A percentile compares a stretch with the other conserved stretches of the same genome.
Conservation (phyloP, 768 basidiomycete genomes). For the Asterophora lycoperdoides region DNA sequence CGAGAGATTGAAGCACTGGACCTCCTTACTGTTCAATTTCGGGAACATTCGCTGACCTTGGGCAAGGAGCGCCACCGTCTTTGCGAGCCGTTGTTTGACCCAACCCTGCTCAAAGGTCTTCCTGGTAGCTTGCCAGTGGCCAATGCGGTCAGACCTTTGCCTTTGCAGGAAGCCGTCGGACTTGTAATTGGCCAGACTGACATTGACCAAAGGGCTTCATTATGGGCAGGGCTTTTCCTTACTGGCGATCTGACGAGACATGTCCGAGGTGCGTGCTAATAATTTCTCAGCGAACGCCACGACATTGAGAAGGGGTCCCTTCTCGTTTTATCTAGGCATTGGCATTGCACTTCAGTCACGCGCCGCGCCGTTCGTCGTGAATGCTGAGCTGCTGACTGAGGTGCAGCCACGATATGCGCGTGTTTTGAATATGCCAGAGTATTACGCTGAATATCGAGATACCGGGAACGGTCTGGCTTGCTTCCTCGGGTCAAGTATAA, state of each 20-base stretch:
- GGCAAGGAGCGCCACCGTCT: slow-evolving; percentile 89
- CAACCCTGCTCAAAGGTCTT: slow-evolving; percentile 46
- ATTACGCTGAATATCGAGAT: slow-evolving; percentile 87
- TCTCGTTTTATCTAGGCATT: slow-evolving; percentile 40
- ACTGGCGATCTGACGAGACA: slow-evolving; percentile 72
- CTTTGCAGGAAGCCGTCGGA: slow-evolving; percentile 67
- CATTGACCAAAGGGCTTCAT: slow-evolving; percentile 60
- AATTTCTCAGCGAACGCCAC: too few relatives aligned
- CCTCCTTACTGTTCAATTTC: slow-evolving; percentile 72
- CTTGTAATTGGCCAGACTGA: slow-evolving; percentile 58
- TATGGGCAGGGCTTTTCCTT: slow-evolving; percentile 78
- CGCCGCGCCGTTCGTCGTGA: slow-evolving; percentile 56
- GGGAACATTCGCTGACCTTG: slow-evolving; percentile 64
- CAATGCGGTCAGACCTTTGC: slow-evolving; percentile 29
- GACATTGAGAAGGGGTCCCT: too few relatives aligned
- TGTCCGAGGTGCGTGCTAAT: slow-evolving; percentile 55
- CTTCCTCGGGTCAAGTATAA: slow-evolving; percentile 78
- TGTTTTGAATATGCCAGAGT: slow-evolving; percentile 72
- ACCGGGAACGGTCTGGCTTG: slow-evolving; percentile 78
- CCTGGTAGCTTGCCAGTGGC: slow-evolving; percentile 20
- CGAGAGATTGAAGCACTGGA: slow-evolving; percentile 82
- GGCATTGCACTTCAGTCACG: slow-evolving; percentile 68
- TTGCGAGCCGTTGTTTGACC: slow-evolving; percentile 87
- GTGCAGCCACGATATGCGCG: slow-evolving; percentile 66
- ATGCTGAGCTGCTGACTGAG: slow-evolving; percentile 63